Percentiles rank a stretch among this genome's conserved stretches.
Conservation (phyloP, 179 eudicot genomes). For the Nepenthes alata region DNA sequence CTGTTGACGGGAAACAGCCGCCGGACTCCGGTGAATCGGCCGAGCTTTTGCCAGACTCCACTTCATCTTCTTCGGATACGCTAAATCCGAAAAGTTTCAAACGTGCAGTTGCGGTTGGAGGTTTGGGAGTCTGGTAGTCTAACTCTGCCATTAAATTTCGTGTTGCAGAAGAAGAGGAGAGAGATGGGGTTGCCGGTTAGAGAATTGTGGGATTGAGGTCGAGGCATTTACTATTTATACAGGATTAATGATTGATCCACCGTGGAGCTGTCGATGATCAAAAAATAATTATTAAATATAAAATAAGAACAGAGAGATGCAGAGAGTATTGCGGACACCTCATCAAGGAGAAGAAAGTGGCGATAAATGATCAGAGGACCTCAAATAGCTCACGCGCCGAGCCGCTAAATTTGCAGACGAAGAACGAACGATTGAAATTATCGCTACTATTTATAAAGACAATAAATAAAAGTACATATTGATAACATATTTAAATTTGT, state of each 20-base stretch:
- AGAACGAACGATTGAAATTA: background rate
- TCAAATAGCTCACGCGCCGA: too few species aligned
- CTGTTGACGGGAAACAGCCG: slow-evolving; percentile 9
- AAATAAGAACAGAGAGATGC: too few species aligned
- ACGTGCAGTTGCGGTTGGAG: slow-evolving; percentile 10
- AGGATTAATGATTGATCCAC: slow-evolving; percentile 7
- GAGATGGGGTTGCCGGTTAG: background rate
- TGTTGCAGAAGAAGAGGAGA: background rate
- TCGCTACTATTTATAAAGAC: background rate
- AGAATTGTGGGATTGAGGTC: slow-evolving; percentile 3
- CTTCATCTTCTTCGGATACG: slow-evolving; percentile 31
- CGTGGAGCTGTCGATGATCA: too few species aligned
- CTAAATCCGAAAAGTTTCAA: slow-evolving; percentile 76
- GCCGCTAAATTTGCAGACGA: background rate
- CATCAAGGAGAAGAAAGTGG: too few species aligned
- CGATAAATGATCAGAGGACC: background rate
- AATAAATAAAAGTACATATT: too few species aligned
- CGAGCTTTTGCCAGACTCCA: slow-evolving; percentile 25
- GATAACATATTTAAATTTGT: too few species aligned
- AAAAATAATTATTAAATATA: too few species aligned
- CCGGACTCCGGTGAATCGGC: slow-evolving; percentile 41
- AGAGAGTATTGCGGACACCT: too few species aligned
- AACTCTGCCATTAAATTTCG: slow-evolving; percentile 42
- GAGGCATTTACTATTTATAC: slow-evolving; percentile 33
- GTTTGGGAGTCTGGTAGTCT: slow-evolving; percentile 19